phyloP scores from a whole-genome alignment of 2,329 filamentous ascomycete genomes.

The Penicillium sp. region DNA sequence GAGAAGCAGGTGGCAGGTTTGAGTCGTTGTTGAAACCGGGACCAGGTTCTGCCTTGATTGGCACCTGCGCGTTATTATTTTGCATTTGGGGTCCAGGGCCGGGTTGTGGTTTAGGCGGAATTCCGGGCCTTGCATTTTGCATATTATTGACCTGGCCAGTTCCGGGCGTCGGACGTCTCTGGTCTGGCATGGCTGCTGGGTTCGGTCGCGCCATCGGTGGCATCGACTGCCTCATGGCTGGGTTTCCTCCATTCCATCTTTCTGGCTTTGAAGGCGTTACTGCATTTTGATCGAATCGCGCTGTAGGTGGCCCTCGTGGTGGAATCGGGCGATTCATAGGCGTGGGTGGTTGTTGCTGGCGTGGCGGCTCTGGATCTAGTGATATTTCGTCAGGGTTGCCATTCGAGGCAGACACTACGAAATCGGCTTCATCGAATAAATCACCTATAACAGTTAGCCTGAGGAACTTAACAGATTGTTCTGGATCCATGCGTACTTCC shows the following conservation, averaged over 20 bases:
- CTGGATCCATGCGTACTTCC: conserved; percentile 35
- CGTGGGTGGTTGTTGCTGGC: conserved; percentile 26
- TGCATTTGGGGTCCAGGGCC: conserved; percentile 9
- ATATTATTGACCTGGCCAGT: conserved; percentile 20
- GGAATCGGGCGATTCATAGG: conserved; percentile 23
- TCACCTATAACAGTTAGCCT: conserved; percentile 39
- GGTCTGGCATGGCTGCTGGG: conserved; percentile 17
- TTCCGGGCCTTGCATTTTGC: conserved; percentile 18
- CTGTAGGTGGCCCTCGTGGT: conserved; percentile 22
- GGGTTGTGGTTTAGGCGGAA: conserved; percentile 17
- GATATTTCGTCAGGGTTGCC: conserved; percentile 76
- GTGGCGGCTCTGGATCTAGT: conserved; percentile 45
- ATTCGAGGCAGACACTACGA: conserved; percentile 63
- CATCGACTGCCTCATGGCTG: conserved; percentile 21
- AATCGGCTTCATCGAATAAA: conserved; percentile 77
- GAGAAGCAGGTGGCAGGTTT: conserved; percentile 27
- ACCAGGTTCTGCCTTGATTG: conserved; percentile 27
- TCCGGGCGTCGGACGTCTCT: conserved; percentile 19
- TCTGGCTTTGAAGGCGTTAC: conserved; percentile 44
- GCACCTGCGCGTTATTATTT: conserved; percentile 17
- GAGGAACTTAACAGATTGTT: neutral
- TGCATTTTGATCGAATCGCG: conserved; percentile 23
- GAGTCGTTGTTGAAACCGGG: conserved; percentile 23
- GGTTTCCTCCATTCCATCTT: conserved; percentile 26
- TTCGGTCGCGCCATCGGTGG: conserved; percentile 26